These are phyloP conservation scores for Heliamphora pulchella DNA, from an alignment of 179 eudicot genomes.

Conservation along the genomic window DNA sequence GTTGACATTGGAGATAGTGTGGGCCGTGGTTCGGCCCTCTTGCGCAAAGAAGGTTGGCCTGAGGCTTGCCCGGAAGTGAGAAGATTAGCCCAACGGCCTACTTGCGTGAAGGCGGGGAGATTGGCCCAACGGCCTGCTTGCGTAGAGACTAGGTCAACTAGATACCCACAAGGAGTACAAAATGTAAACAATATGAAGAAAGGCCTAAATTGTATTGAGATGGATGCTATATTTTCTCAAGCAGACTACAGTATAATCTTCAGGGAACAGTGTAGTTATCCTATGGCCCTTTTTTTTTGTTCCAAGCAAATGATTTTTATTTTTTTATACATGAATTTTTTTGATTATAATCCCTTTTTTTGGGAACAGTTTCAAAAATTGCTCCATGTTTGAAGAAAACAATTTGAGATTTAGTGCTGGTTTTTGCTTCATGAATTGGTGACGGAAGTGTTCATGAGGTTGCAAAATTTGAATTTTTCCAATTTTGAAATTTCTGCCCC, in stretches of 20 bases:
- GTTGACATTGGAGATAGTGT: too few relatives aligned
- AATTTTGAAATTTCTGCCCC: neutral
- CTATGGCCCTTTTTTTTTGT: neutral
- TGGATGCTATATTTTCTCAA: neutral
- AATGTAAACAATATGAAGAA: neutral
- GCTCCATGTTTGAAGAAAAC: neutral
- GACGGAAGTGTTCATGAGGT: neutral
- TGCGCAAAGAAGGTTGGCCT: too few relatives aligned
- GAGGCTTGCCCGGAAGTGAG: too few relatives aligned
- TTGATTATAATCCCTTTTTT: neutral
- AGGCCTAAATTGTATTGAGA: neutral
- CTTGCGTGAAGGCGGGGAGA: too few relatives aligned
- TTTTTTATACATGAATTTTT: neutral
- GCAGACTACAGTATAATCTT: neutral
- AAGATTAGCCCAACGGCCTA: too few relatives aligned
- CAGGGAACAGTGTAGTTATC: neutral
- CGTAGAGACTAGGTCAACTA: too few relatives aligned
- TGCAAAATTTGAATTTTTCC: neutral
- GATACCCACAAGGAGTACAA: neutral
- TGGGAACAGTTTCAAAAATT: neutral
- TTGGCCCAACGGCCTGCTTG: too few relatives aligned
- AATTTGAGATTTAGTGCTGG: neutral
- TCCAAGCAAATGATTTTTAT: neutral
- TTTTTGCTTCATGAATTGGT: slow-evolving; percentile 3
- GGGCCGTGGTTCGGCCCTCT: too few relatives aligned